phyloP scores from a whole-genome alignment of 768 basidiomycete genomes.

The Galerina sulciceps region DNA sequence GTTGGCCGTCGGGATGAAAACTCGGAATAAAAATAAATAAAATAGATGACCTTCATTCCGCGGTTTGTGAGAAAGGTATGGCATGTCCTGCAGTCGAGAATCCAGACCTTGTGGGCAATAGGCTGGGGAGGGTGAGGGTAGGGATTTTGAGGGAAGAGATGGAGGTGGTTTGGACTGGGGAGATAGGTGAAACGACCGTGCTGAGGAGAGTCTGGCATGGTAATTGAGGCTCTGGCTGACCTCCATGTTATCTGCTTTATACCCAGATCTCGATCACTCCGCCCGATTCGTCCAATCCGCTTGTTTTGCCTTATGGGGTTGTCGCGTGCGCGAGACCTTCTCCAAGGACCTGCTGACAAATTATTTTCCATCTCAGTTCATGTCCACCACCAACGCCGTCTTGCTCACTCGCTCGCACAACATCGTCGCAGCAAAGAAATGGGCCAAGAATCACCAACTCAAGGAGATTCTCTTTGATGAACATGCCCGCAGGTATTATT shows the following conservation, averaged over 20 bases:
- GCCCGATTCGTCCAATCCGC: slow-evolving; percentile 1
- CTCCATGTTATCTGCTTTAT: slow-evolving; percentile 10
- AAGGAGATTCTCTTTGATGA: slow-evolving; percentile 89
- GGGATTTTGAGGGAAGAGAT: slow-evolving; percentile 43
- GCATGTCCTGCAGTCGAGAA: slow-evolving; percentile 78
- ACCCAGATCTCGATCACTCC: slow-evolving; percentile 18
- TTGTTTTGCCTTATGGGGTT: slow-evolving; percentile 10
- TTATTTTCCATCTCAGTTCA: slow-evolving; percentile 28
- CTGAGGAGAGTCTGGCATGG: slow-evolving; percentile 16
- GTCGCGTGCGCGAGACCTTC: slow-evolving; percentile 2
- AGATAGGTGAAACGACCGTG: slow-evolving; percentile 11
- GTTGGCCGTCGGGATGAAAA: slow-evolving; percentile 14
- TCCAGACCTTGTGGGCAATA: slow-evolving; percentile 77
- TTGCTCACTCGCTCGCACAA: slow-evolving; percentile 67
- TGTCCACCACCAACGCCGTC: slow-evolving; percentile 37
- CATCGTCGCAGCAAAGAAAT: slow-evolving; percentile 69
- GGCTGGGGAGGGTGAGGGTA: slow-evolving; percentile 45
- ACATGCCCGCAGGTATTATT: slow-evolving; percentile 67
- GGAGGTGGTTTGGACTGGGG: slow-evolving; percentile 29
- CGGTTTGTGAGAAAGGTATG: slow-evolving; percentile 79
- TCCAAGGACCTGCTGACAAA: slow-evolving; percentile 23
- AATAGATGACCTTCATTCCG: slow-evolving; percentile 71
- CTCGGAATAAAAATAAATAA: neutral
- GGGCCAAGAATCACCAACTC: slow-evolving; percentile 67
- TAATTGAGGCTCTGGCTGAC: neutral